Percentiles rank a stretch among this genome's conserved stretches.
Conservation (phyloP, 352 stramenopile species). For the Peronospora farinosa region DNA sequence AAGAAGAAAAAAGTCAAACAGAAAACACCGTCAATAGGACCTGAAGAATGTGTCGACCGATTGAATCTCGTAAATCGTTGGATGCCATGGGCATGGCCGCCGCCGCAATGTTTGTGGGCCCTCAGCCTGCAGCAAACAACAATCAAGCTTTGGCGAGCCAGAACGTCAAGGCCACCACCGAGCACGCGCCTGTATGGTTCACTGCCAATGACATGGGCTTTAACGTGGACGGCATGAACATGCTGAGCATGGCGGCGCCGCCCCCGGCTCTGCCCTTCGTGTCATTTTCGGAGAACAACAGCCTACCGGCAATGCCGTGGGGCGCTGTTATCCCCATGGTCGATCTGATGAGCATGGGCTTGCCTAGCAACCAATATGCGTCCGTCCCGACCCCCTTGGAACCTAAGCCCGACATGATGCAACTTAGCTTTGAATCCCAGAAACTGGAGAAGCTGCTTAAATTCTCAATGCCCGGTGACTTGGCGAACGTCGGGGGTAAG, state of each 20-base stretch:
- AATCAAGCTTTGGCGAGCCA: conserved; percentile 37
- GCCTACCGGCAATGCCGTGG: conserved; percentile 51
- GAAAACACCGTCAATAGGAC: conserved; percentile 13
- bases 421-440: conserved; percentile 52
- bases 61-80: conserved; percentile 79
- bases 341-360: conserved; percentile 39
- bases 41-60: conserved; percentile 65
- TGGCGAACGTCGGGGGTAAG: conserved; percentile 38
- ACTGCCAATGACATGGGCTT: conserved; percentile 27
- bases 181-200: conserved; percentile 22
- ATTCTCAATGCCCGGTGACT: conserved; percentile 63
- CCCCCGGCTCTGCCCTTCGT: conserved; percentile 62
- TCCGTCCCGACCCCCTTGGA: conserved; percentile 18
- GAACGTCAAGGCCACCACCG: conserved; percentile 16
- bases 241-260: conserved; percentile 55
- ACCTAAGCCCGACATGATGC: conserved; percentile 25
- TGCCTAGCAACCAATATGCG: conserved; percentile 38
- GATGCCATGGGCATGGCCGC: conserved; percentile 67
- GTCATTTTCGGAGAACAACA: conserved; percentile 51
- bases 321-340: conserved; percentile 15
- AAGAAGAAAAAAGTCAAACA: conserved; percentile 26
- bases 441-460: conserved; percentile 72
- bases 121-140: conserved; percentile 46
- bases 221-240: conserved; percentile 40
- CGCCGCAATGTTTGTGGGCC: conserved; percentile 68